Evolutionary conservation across 1,139 yeast species (phyloP), one percentile per base, ranked within the genome.

Genomic region (Scheffersomyces titani): DNA sequence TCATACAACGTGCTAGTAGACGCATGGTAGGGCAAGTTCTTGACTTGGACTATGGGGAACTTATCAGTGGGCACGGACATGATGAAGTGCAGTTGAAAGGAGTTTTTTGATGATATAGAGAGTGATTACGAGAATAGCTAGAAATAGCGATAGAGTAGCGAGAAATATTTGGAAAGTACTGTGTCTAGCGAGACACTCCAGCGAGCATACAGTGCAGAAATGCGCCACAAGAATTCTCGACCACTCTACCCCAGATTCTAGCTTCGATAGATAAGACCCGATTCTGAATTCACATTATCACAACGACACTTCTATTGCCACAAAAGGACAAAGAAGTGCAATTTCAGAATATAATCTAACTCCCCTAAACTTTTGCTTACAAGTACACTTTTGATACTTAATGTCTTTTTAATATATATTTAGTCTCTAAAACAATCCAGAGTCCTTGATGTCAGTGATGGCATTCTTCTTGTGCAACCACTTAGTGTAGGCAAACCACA

Each of bases 11-110:
- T 82, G 2, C 73, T 75, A 0, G 81, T 66, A 1, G 83, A 72
- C 3, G 83, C 77, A 46, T 77, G 77, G 65, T 81, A 87, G 0
- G 91, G 87, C 18, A 87, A 74, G 65, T 87, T 87, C 65, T 85
- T 85, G 44, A 86, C 86, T 57, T 77, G 76, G 11, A 87, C 74
- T 48, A 84, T 82, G 2, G 88, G 88, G 52, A 80, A 80, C 22
- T 77, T 30, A 16, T 30, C 40, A 3, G 40, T 4, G 40, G 40
- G 16, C 40, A 30, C 40, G 11, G 40, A 30, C 40, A 30, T 30
- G 16, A 30, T 30, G 40, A 30, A 30, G 40, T 11, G 9, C 2
- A 30, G 13, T 30, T 11, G 40, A 30, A 30, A 30, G 13, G 40
- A 30, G 16, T 11, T 13, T 11, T 9, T 1, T 6, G 16, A 30